Evolutionary conservation across 805 yeast genomes (phyloP), one percentile per base, ranked within the genome.

Genomic region (Teunomyces atbi): DNA sequence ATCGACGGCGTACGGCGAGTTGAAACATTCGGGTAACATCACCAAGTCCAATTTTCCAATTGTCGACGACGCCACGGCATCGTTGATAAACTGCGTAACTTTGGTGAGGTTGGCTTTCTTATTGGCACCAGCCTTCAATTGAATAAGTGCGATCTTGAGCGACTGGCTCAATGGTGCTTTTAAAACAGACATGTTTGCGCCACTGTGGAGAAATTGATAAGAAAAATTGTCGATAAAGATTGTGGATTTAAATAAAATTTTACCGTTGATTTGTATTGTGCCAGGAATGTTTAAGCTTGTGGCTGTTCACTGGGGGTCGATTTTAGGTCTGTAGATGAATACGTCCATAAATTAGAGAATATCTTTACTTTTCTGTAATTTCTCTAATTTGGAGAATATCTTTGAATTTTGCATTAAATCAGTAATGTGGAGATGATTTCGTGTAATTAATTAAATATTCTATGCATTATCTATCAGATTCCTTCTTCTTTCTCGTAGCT

Each of bases 11-110:
- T 94, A 94, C 2, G 98, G 98, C 1, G 97, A 88, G 64, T 92
- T 94, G 79, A 91, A 92, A 69, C 97, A 90, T 69, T 94, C 98
- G 6, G 99, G 99, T 27, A 94, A 71, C 53, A 94, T 89, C 8
- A 94, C 79, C 35, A 92, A 71, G 57, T 91, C 86, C 35, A 84
- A 50, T 44, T 58, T 59, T 2, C 70, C 72, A 30, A 64, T 54
- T 33, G 59, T 62, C 19, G 74, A 60, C 18, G 59, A 57, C 1
- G 51, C 44, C 8, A 68, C 65, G 0, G 98, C 97, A 46, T 77
- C 79, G 18, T 74, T 72, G 39, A 89, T 80, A 54, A 77, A 82
- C 8, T 73, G 74, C 41, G 78, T 74, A 4, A 88, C 96, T 54
- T 85, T 83, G 41, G 73, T 61, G 49, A 92, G 71, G 66, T 94